These are phyloP conservation scores for Picea glauca DNA, from an alignment of 75 land plant genomes.

Conservation along the genomic window DNA sequence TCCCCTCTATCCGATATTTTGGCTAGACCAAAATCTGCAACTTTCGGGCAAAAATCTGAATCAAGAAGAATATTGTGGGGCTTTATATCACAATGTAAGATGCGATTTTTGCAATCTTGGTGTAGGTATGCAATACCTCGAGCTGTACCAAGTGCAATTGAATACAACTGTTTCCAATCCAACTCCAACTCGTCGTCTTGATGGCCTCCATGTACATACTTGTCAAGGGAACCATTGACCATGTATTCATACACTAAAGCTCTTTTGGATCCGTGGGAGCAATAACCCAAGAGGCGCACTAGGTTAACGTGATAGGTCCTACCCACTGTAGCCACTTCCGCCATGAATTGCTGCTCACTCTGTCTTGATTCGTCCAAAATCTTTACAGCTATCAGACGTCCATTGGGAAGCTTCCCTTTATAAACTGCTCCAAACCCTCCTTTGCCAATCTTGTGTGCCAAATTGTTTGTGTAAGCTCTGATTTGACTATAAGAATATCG, in stretches of 20 bases:
- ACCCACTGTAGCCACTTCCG: conserved; percentile 33
- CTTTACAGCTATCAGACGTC: conserved; percentile 20
- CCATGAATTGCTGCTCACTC: conserved; percentile 19
- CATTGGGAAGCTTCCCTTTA: conserved; percentile 23
- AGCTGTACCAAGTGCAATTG: conserved; percentile 17
- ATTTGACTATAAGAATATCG: not conserved
- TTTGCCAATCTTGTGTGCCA: conserved; percentile 7
- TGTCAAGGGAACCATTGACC: conserved; percentile 36
- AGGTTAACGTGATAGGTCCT: conserved; percentile 30
- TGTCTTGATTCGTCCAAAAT: conserved; percentile 11
- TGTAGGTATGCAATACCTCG: conserved; percentile 26
- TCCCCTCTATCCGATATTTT: conserved; percentile 14
- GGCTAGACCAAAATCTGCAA: conserved; percentile 26
- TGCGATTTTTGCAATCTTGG: conserved; percentile 26
- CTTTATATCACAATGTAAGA: conserved; percentile 37
- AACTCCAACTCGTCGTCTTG: not conserved
- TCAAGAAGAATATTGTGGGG: conserved; percentile 27
- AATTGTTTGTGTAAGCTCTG: not conserved
- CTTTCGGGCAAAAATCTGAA: conserved; percentile 10
- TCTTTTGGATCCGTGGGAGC: conserved; percentile 15
- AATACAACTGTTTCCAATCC: not conserved
- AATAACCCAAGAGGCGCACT: conserved; percentile 34
- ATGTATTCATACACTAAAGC: conserved; percentile 36
- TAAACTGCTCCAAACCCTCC: conserved; percentile 30
- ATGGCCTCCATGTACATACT: conserved; percentile 16